Conservation (phyloP, 139 green algal species). For the Micromonas commoda region DNA sequence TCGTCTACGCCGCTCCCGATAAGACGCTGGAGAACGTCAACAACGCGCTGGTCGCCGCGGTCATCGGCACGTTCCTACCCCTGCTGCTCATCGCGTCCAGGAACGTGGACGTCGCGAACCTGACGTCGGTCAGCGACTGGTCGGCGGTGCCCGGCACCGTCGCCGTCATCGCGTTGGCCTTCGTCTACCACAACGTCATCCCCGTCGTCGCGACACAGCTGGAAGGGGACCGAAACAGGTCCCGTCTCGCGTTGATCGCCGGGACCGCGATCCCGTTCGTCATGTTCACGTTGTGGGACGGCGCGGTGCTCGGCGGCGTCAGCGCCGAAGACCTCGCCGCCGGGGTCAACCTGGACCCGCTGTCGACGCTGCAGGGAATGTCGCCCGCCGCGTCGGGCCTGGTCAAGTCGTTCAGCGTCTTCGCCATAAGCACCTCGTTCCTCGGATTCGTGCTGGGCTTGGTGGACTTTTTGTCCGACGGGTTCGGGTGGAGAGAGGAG, state of each 20-base stretch:
- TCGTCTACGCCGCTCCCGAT: background rate
- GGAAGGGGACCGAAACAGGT: slow-evolving; percentile 52
- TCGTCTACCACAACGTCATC: slow-evolving; percentile 59
- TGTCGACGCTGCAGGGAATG: slow-evolving; percentile 12
- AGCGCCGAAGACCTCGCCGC: slow-evolving; percentile 8
- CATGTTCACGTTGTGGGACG: slow-evolving; percentile 80
- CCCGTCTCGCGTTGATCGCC: slow-evolving; percentile 42
- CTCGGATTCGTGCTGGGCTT: slow-evolving; percentile 79
- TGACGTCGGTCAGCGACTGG: slow-evolving; percentile 47
- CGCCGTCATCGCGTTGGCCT: slow-evolving; percentile 54
- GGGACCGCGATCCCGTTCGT: slow-evolving; percentile 53
- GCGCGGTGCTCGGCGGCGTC: slow-evolving; percentile 56
- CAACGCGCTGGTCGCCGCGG: slow-evolving; percentile 29
- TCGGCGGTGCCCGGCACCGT: slow-evolving; percentile 51
- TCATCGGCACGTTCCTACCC: slow-evolving; percentile 29
- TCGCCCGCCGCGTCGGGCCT: slow-evolving; percentile 1
- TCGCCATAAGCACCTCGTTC: slow-evolving; percentile 71
- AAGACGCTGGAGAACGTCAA: slow-evolving; percentile 32
- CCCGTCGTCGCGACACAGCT: slow-evolving; percentile 48
- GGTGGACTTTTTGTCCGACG: slow-evolving; percentile 65
- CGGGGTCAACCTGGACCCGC: slow-evolving; percentile 35
- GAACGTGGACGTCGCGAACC: slow-evolving; percentile 36
- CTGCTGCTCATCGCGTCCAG: slow-evolving; percentile 40
- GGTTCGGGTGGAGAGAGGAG: background rate
- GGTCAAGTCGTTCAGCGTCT: slow-evolving; percentile 54